Conservation (phyloP, 352 stramenopile genomes). For the Phytophthora litchii region DNA sequence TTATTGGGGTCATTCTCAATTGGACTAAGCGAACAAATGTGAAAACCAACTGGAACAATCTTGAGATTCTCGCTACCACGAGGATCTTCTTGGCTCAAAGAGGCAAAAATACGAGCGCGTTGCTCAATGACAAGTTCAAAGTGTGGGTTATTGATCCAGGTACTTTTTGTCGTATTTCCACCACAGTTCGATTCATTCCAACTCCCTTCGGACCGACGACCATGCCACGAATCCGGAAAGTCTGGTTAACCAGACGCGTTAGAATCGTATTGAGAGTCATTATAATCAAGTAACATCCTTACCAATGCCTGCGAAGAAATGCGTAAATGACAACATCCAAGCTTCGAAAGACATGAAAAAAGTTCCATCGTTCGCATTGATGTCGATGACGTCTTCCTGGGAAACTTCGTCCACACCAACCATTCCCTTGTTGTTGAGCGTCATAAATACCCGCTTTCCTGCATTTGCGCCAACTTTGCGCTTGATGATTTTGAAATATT, state of each 20-base stretch:
- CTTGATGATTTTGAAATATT: slow-evolving; percentile 77
- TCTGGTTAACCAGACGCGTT: slow-evolving; percentile 39
- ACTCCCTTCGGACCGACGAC: slow-evolving; percentile 69
- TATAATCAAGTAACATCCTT: slow-evolving; percentile 1
- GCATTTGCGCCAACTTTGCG: slow-evolving; percentile 68
- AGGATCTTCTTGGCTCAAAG: slow-evolving; percentile 81
- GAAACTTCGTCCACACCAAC: slow-evolving; percentile 63
- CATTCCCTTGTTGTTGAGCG: slow-evolving; percentile 54
- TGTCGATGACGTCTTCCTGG: slow-evolving; percentile 77
- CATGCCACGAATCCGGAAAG: slow-evolving; percentile 89
- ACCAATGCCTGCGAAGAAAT: slow-evolving; percentile 92
- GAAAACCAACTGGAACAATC: slow-evolving; percentile 82
- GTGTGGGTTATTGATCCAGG: slow-evolving; percentile 89
- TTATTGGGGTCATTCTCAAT: slow-evolving; percentile 41
- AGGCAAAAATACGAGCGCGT: slow-evolving; percentile 70
- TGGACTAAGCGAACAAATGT: slow-evolving; percentile 67
- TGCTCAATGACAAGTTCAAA: slow-evolving; percentile 77
- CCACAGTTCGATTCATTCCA: slow-evolving; percentile 85
- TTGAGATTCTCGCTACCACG: slow-evolving; percentile 72
- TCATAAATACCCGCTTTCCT: slow-evolving; percentile 70
- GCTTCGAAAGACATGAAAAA: slow-evolving; percentile 93
- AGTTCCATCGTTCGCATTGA: slow-evolving; percentile 88
- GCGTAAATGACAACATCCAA: slow-evolving; percentile 89
- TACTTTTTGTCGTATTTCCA: slow-evolving; percentile 83
- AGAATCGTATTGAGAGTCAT: neutral